Evolutionary conservation across 1,139 yeast species (phyloP), one percentile per base, ranked within the genome.

Genomic region (Saccharomyces hybrid): DNA sequence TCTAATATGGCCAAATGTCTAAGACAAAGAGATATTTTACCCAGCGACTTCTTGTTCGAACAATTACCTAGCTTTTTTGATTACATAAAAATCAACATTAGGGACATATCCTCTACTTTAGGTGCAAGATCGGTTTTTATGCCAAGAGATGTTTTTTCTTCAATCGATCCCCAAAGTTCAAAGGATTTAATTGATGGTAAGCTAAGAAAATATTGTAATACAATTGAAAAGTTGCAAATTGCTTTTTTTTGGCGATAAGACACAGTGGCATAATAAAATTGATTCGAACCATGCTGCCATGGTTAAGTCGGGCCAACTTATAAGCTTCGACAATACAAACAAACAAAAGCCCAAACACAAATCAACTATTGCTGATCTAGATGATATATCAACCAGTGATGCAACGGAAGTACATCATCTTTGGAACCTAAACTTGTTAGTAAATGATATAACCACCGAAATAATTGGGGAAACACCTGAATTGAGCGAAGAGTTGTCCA

Each of bases 81-180:
- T 21, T 73, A 70, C 7, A 54, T 75, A 8, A 70, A 71, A 29
- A 27, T 81, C 3, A 66, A 64, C 4, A 52, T 79, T 1, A 59
- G 67, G 2, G 64, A 71, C 3, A 63, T 78, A 3, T 64, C 66
- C 2, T 50, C 82, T 0, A 62, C 70, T 8, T 55, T 83, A 7
- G 89, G 88, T 0, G 77, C 88, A 0, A 74, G 88, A 51, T 84
- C 89, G 0, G 77, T 84, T 0, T 73, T 84, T 52, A 75, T 84
- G 58, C 82, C 78, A 9, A 73, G 76, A 21, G 72, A 74, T 50
- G 61, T 75, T 4, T 67, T 76, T 48, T 67, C 72, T 34, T 58
- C 62, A 1, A 57, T 67, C 3, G 72, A 67, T 6, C 65, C 75
- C 1, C 75, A 74, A 26, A 70, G 76, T 31, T 65, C 71, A 28